Evolutionary conservation across 1,284 basidiomycete species (phyloP), one percentile per base, ranked within the genome.

Genomic region (Ustilago shanxiensis): DNA sequence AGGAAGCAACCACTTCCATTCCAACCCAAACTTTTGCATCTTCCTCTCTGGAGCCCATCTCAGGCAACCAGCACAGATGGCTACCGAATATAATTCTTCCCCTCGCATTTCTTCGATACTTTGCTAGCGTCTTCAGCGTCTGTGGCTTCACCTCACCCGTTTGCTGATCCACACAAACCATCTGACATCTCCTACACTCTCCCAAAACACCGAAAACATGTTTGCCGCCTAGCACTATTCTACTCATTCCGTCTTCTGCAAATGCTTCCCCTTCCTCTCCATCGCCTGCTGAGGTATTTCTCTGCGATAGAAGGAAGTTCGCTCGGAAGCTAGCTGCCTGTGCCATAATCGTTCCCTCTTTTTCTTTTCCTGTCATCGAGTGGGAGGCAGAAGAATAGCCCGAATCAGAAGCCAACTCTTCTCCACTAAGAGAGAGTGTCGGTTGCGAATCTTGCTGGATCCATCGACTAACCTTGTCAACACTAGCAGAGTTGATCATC

Each of bases 151-250:
- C 58, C 33, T 72, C 55, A 33, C 75, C 79, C 9, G 71, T 78
- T 33, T 52, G 18, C 22, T 77, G 74, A 51, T 80, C 79, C 20
- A 80, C 64, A 45, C 71, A 77, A 1, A 78, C 71, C 79, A 80
- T 80, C 66, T 78, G 71, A 33, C 79, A 80, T 11, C 79, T 54
- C 20, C 75, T 52, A 28, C 79, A 80, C 39, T 66, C 65, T 20
- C 74, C 78, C 8, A 80, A 53, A 33, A 76, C 74, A 1, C 62
- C 78, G 22, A 80, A 80, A 0, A 67, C 49, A 31, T 78, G 67
- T 35, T 60, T 66, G 1, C 49, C 52, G 3, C 78, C 78, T 22
- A 80, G 16, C 24, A 69, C 60, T 0, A 80, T 18, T 7, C 74
- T 55, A 20, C 29, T 39, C 16, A 73, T 28, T 3, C n/a, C 14